Evolutionary conservation across 768 basidiomycete species (phyloP), one percentile per base, ranked within the genome.

Genomic region (Trametes cingulata): DNA sequence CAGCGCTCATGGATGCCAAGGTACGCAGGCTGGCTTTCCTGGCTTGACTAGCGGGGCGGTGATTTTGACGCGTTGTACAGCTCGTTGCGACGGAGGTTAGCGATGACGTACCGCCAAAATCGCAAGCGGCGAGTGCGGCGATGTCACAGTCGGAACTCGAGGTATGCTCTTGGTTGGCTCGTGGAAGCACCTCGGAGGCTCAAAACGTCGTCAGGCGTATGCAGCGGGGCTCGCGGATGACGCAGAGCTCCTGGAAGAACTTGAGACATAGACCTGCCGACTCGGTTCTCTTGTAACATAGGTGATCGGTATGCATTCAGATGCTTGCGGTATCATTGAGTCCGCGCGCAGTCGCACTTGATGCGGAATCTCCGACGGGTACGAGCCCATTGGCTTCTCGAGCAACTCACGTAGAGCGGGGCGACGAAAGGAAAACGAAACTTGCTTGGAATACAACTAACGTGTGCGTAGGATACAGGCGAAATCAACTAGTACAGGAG

Each of bases 1-100:
- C 72, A 1, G 58, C 61, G 35, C 60, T 67, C 9, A 42, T 58
- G 45, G 25, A 24, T 15, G 33, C 45, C 17, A 27, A 27, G 54
- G 54, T 56, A 20, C 20, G 25, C 15, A 51, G 1, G 13, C 15
- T 4, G 8, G n/a, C n/a, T n/a, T n/a, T n/a, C n/a, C n/a, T n/a
- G n/a, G n/a, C n/a, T n/a, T n/a, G n/a, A n/a, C n/a, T n/a, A n/a
- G n/a, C n/a, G n/a, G n/a, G n/a, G n/a, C n/a, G n/a, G n/a, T n/a
- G n/a, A n/a, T n/a, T n/a, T n/a, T n/a, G n/a, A n/a, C n/a, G n/a
- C n/a, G n/a, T n/a, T n/a, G n/a, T n/a, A n/a, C n/a, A n/a, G n/a
- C n/a, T n/a, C n/a, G n/a, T n/a, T n/a, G n/a, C n/a, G n/a, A n/a
- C n/a, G n/a, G n/a, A n/a, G n/a, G n/a, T n/a, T n/a, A n/a, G n/a